Conservation (phyloP, 257 asterid genomes). For the Pogostemon cablin region DNA sequence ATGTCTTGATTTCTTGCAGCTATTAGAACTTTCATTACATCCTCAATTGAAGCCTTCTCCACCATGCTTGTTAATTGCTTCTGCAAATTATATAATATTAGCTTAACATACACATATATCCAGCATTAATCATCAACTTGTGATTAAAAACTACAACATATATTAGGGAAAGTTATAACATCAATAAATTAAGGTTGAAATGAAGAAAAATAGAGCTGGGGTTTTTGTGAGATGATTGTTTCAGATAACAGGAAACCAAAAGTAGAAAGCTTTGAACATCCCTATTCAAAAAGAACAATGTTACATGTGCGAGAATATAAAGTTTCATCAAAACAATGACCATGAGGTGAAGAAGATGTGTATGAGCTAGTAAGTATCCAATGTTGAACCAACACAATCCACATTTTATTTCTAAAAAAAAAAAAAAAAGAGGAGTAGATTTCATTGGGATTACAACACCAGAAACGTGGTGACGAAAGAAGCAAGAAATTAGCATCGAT, state of each 20-base stretch:
- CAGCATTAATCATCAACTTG: no score
- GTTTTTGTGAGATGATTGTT: not conserved
- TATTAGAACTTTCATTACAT: conserved; percentile 83
- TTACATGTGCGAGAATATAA: conserved; percentile 37
- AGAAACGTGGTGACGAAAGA: no score
- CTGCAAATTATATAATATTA: conserved; percentile 38
- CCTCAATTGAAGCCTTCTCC: conserved; percentile 87
- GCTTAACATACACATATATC: no score
- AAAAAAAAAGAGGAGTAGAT: conserved; percentile 10
- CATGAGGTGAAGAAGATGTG: not conserved
- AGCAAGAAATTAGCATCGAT: no score
- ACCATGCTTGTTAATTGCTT: conserved; percentile 79
- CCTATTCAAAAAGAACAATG: conserved; percentile 37
- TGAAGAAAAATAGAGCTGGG: not conserved
- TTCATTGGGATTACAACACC: conserved; percentile 15
- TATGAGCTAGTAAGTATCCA: not conserved
- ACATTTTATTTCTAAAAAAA: not conserved
- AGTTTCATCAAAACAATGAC: not conserved
- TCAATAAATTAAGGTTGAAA: not conserved
- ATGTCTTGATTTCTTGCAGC: conserved; percentile 88
- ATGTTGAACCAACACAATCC: not conserved
- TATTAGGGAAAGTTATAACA: no score
- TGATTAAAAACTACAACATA: no score
- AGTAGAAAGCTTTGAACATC: conserved; percentile 43
- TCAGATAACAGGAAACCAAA: conserved; percentile 42